A percentile compares a stretch with the other conserved stretches of the same genome.
These are phyloP conservation scores for Nicotiana undulata DNA, from an alignment of 257 asterid genomes.

Conservation along the genomic window DNA sequence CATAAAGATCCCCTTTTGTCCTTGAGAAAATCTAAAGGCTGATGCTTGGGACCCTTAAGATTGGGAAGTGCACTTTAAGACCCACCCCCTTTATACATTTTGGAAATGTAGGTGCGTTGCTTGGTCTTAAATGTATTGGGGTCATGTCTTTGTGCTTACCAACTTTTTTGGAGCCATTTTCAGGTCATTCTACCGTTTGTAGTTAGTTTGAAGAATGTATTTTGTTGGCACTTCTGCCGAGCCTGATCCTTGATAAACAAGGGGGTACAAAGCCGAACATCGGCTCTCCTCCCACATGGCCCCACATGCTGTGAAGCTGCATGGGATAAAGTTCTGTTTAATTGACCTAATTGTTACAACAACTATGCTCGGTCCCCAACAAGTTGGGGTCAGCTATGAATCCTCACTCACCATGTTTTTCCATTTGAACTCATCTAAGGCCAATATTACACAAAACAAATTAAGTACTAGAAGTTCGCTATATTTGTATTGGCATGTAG, in stretches of 20 bases:
- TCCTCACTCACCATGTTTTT: not conserved
- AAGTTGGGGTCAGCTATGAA: not conserved
- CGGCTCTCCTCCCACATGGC: not conserved
- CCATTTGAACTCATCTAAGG: not conserved
- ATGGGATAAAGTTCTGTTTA: not conserved
- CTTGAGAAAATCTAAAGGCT: constrained; percentile 18
- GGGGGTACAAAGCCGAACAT: not conserved
- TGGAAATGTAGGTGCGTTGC: constrained; percentile 5
- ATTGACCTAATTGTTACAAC: not conserved
- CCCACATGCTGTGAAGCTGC: not conserved
- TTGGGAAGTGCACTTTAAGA: constrained; percentile 23
- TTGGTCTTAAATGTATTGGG: constrained; percentile 14
- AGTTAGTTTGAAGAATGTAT: not conserved
- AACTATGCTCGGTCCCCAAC: not conserved
- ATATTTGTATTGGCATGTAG: constrained; percentile 38
- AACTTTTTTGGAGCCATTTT: not conserved
- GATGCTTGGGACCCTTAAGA: constrained; percentile 18
- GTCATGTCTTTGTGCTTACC: constrained; percentile 5
- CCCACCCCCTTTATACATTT: constrained; percentile 6
- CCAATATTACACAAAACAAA: constrained; percentile 7
- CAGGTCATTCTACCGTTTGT: not conserved
- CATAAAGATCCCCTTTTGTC: constrained; percentile 26
- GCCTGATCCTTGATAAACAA: not conserved
- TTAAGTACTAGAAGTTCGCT: constrained; percentile 16
- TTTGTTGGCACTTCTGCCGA: not conserved